phyloP scores from a whole-genome alignment of 2,329 filamentous ascomycete species.

The Huntiella bhutanensis region DNA sequence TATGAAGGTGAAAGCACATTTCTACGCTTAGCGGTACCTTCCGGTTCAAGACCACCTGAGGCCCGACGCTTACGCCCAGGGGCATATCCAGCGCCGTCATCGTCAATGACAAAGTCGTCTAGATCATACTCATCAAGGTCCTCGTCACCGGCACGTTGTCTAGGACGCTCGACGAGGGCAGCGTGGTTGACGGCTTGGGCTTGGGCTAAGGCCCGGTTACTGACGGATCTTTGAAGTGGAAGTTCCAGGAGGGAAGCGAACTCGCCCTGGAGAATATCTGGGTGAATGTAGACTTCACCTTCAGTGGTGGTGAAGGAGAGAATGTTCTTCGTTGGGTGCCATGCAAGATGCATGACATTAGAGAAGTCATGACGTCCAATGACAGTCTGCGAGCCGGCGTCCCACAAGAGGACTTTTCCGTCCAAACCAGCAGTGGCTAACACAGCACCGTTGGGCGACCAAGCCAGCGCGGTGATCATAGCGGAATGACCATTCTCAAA shows the following conservation, averaged over 20 bases:
- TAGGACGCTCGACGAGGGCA: slow-evolving; percentile 20
- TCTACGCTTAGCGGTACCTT: slow-evolving; percentile 24
- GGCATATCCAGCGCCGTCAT: slow-evolving; percentile 82
- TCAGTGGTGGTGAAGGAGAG: slow-evolving; percentile 83
- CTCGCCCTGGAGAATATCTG: slow-evolving; percentile 44
- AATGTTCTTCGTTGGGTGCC: slow-evolving; percentile 81
- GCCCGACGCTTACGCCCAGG: slow-evolving; percentile 32
- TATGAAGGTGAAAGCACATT: slow-evolving; percentile 40
- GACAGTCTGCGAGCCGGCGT: slow-evolving; percentile 69
- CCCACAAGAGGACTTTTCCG: slow-evolving; percentile 63
- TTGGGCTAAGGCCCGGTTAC: slow-evolving; percentile 29
- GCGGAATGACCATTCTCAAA: slow-evolving; percentile 67
- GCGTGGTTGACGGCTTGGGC: slow-evolving; percentile 27
- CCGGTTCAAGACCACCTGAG: slow-evolving; percentile 31
- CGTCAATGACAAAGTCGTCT: slow-evolving; percentile 81
- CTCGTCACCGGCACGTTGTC: slow-evolving; percentile 42
- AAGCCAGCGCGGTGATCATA: slow-evolving; percentile 71
- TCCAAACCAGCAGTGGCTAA: slow-evolving; percentile 53
- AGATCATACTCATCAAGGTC: slow-evolving; percentile 45
- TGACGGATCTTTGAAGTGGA: slow-evolving; percentile 43
- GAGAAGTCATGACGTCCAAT: slow-evolving; percentile 61
- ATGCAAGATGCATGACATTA: slow-evolving; percentile 69
- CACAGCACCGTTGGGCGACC: slow-evolving; percentile 88
- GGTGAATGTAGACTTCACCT: slow-evolving; percentile 82
- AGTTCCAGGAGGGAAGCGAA: slow-evolving; percentile 37